Evolutionary conservation across 345 rosid species (phyloP).

Genomic region (Cochlearia excelsa): DNA sequence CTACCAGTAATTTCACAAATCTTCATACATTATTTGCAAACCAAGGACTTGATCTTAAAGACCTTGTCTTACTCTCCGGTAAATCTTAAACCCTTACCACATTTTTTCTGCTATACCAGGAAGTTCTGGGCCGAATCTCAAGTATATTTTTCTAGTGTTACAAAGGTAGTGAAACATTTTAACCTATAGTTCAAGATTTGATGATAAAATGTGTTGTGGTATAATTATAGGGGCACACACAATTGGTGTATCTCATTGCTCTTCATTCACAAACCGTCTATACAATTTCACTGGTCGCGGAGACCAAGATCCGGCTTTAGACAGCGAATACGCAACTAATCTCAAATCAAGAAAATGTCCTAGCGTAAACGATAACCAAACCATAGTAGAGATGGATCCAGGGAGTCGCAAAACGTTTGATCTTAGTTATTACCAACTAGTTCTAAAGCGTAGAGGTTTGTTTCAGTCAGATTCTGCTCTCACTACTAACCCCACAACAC

Average conservation of each 20-base stretch:
- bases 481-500: slow-evolving; percentile 51
- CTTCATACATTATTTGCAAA: slow-evolving; percentile 51
- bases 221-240: slow-evolving; percentile 69
- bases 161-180: neutral
- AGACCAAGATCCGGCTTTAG: slow-evolving; percentile 64
- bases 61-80: slow-evolving; percentile 67
- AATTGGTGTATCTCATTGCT: slow-evolving; percentile 68
- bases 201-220: neutral
- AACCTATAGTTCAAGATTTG: neutral
- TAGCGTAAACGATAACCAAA: slow-evolving; percentile 51
- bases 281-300: slow-evolving; percentile 77
- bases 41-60: slow-evolving; percentile 67
- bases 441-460: slow-evolving; percentile 72
- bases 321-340: slow-evolving; percentile 66
- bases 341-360: slow-evolving; percentile 73
- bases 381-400: slow-evolving; percentile 80
- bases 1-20: slow-evolving; percentile 53
- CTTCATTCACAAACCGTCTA: slow-evolving; percentile 54
- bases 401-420: slow-evolving; percentile 78
- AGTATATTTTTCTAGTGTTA: neutral
- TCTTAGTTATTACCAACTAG: slow-evolving; percentile 52
- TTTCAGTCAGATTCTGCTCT: slow-evolving; percentile 75
- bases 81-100: no score
- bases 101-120: no score
- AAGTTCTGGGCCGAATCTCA: no score